Evolutionary conservation across 441 rosid species (phyloP), one percentile per base, ranked within the genome.

Genomic region (Pelargonium myrrhifolium): DNA sequence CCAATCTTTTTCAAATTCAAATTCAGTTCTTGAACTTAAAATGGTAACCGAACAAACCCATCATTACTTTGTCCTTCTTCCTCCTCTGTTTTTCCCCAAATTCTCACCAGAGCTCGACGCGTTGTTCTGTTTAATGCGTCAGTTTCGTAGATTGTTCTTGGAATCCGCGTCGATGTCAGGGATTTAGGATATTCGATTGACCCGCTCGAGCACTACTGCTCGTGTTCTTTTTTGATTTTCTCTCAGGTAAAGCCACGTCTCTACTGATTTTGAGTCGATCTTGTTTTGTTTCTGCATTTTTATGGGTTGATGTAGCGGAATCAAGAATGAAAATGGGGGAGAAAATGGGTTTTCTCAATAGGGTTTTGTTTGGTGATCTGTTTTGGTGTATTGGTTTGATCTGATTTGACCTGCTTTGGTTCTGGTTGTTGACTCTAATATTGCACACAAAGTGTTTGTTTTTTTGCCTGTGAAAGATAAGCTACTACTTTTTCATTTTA

Each of bases 291-390:
- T 14, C n/a, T 14, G 55, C 14, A 2, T 26, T 21, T n/a, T 37
- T 1, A 47, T 12, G 55, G 55, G n/a, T 47, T 47, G 35, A 1
- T 51, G 15, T 39, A 1, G 6, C 45, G 35, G 35, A 31, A 31
- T 31, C 35, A 31, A 31, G 35, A 31, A 62, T 15, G 4, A 69
- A 47, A 45, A 60, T 60, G 60, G 35, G 31, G 9, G 21, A 3
- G 51, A 65, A 53, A 73, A 62, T 65, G 76, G 80, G 67, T 31
- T 26, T 64, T 4, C 64, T 28, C n/a, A 47, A 28, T 10, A 72
- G 64, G 21, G 31, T 65, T 3, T 67, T 74, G 18, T 59, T 58
- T 31, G 35, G 55, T 47, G 55, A 12, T 47, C n/a, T 47, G 5
- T n/a, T 12, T 12, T 47, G 18, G 55, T 47, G 55, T 3, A 11